Base-by-base conservation (phyloP, 495 filamentous ascomycete species). In the Aspergillus diversus region DNA sequence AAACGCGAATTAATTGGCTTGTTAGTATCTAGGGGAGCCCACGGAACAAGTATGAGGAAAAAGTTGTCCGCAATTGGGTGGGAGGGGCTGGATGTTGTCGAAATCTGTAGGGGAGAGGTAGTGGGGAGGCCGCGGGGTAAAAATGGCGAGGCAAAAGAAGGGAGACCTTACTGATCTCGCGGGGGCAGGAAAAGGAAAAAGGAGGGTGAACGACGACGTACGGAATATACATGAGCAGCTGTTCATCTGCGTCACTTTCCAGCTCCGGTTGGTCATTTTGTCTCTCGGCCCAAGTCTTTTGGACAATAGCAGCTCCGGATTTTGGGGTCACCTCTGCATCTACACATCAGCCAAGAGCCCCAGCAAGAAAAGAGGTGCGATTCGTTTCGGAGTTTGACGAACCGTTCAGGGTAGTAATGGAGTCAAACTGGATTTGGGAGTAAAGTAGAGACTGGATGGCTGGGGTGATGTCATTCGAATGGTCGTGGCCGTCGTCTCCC, bases 181-280 rank as follows among this genome's bases (percentile, higher is more conserved):
- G 7, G 16, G 6, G 47, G 35, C 1, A 47, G 16, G 5, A 54
- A 56, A 17, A 37, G 43, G 4, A 42, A 55, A 9, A 46, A 33
- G 50, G 17, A 33, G 35, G 37, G 31, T 56, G 65, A 56, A 9
- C n/a, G 7, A 48, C 27, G 9, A 85, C 91, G 50, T 79, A 98
- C 94, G 95, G 96, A 21, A 98, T 84, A 69, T 89, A 87, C 77
- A 98, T 90, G 37, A 99, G 70, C n/a, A 99, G 63, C 77, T 99
- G 92, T 80, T 97, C 95, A 70, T 98, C 95, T 0, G 88, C 86
- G 72, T 94, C 90, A 62, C 92, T 97, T 71, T 81, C 84, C 12
- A 99, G 82, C 74, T 93, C 88, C 0, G 91, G 90, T 64, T 87
- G 78, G 9, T 82, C 72, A 33, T 87, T 74, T 60, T 97, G 66